Percentiles rank a stretch among this genome's conserved stretches.
Conservation (phyloP, 2,329 filamentous ascomycete species). For the Scleromitrula shiraiana region DNA sequence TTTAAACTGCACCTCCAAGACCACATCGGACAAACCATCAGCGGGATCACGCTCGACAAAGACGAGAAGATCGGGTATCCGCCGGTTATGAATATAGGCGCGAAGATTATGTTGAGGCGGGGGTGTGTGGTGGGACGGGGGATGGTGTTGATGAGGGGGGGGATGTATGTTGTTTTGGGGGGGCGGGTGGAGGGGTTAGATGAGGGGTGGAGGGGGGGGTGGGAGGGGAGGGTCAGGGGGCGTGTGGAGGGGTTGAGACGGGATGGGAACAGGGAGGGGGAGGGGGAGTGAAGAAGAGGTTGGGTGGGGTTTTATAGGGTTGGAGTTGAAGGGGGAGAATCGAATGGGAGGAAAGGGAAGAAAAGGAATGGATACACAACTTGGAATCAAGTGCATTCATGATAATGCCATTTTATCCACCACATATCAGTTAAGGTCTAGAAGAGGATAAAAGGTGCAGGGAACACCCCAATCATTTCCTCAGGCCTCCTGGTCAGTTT, state of each 20-base stretch:
- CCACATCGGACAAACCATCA: constrained; percentile 57
- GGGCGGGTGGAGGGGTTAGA: constrained; percentile 81
- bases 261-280: constrained; percentile 1
- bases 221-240: constrained; percentile 62
- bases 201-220: constrained; percentile 63
- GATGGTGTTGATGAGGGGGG: constrained; percentile 67
- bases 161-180: constrained; percentile 63
- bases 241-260: constrained; percentile 39
- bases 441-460: too few relatives aligned
- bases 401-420: too few relatives aligned
- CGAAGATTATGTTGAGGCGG: constrained; percentile 69
- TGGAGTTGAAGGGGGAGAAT: not conserved
- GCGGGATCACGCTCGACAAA: constrained; percentile 62
- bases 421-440: too few relatives aligned
- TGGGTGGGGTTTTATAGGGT: not conserved
- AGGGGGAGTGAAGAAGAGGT: not conserved
- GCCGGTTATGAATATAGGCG: constrained; percentile 64
- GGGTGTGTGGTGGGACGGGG: constrained; percentile 64
- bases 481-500: too few relatives aligned
- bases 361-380: too few relatives aligned
- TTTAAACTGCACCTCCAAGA: constrained; percentile 84
- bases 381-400: too few relatives aligned
- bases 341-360: not conserved
- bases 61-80: constrained; percentile 50
- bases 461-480: too few relatives aligned